These are phyloP conservation scores for Agastache rugosa DNA, from an alignment of 257 asterid genomes.

Conservation along the genomic window DNA sequence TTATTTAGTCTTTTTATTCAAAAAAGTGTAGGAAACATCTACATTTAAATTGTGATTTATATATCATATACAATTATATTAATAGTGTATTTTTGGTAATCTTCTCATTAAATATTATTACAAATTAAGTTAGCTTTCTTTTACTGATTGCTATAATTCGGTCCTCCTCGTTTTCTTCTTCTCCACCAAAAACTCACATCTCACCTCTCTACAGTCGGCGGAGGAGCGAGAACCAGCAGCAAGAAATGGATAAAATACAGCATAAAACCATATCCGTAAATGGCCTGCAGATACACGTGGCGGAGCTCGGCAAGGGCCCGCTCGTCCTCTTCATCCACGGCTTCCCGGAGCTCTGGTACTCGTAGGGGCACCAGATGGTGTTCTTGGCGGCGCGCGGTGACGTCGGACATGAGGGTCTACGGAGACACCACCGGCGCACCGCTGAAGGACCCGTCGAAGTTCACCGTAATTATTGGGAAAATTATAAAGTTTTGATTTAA, in stretches of 20 bases:
- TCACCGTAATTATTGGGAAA: slow-evolving; percentile 46
- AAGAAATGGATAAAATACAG: slow-evolving; percentile 60
- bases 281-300: slow-evolving; percentile 74
- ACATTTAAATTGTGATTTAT: too few species aligned
- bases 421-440: slow-evolving; percentile 82
- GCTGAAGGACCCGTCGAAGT: slow-evolving; percentile 57
- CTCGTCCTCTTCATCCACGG: slow-evolving; percentile 80
- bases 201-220: too few species aligned
- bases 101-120: too few species aligned
- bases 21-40: too few species aligned
- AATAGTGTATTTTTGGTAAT: too few species aligned
- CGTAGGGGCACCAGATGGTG: slow-evolving; percentile 86
- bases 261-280: slow-evolving; percentile 57
- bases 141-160: too few species aligned
- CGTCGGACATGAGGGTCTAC: slow-evolving; percentile 79
- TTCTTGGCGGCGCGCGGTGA: slow-evolving; percentile 72
- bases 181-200: too few species aligned
- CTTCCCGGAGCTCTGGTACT: slow-evolving; percentile 90
- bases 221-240: not conserved
- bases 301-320: slow-evolving; percentile 79
- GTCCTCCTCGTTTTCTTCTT: too few species aligned
- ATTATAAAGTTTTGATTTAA: too few species aligned
- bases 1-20: too few species aligned
- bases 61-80: too few species aligned
- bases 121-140: too few species aligned